phyloP scores from a whole-genome alignment of 805 yeast genomes.

The Sugiyamaella marilandica region DNA sequence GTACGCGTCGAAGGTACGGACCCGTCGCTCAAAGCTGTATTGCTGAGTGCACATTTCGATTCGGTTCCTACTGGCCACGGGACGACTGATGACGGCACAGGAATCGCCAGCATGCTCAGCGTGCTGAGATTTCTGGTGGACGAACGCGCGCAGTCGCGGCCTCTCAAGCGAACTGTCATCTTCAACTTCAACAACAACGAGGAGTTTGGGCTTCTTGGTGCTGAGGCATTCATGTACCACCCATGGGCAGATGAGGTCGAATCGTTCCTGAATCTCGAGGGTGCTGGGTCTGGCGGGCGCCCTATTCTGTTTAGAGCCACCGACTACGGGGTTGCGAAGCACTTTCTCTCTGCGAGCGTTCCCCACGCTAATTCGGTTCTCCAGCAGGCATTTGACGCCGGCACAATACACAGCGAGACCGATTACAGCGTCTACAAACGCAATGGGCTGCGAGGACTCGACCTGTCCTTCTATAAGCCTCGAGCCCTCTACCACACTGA shows the following conservation, averaged over 20 bases:
- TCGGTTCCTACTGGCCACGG: constrained; percentile 85
- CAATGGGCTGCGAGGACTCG: constrained; percentile 76
- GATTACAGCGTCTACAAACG: constrained; percentile 70
- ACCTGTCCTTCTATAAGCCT: constrained; percentile 84
- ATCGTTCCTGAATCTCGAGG: constrained; percentile 73
- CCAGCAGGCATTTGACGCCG: constrained; percentile 78
- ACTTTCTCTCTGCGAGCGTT: constrained; percentile 43
- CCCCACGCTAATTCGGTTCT: constrained; percentile 79
- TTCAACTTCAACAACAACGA: constrained; percentile 88
- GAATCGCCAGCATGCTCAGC: constrained; percentile 75
- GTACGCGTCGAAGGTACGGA: constrained; percentile 68
- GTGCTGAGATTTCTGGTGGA: constrained; percentile 47
- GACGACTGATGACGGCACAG: constrained; percentile 90
- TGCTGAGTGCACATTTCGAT: constrained; percentile 83
- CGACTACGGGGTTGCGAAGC: constrained; percentile 63
- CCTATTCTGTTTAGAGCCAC: constrained; percentile 81
- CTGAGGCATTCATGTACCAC: constrained; percentile 64
- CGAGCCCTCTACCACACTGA: constrained; percentile 78
- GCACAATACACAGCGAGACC: constrained; percentile 72
- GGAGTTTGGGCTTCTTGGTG: constrained; percentile 84
- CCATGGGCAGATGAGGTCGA: constrained; percentile 61
- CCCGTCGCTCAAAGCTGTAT: constrained; percentile 54
- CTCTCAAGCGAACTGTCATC: constrained; percentile 66
- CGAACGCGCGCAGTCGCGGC: constrained; percentile 24
- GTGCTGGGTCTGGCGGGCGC: constrained; percentile 88